Base-by-base conservation (phyloP, 306 rosid genomes). In the Cucumis hystrix region DNA sequence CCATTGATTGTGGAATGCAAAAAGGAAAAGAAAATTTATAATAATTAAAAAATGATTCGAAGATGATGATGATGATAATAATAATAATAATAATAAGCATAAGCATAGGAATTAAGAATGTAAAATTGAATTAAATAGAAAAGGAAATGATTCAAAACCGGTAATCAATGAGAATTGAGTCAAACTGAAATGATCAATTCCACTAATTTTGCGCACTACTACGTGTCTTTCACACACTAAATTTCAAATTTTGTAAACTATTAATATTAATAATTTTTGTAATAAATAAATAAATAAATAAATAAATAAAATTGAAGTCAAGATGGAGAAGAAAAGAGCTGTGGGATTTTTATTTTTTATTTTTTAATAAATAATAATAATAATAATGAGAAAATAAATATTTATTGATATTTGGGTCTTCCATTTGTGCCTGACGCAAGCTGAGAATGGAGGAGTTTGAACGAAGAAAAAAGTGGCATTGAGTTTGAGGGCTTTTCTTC, bases 371-470 rank as follows among this genome's bases (percentile, higher is more conserved):
- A 61, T 61, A 61, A 45, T 11, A 45, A 43, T 45, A 43, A 47
- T 47, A 47, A 45, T 45, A 45, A 45, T 10, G 2, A 45, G 1
- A 10, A 47, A 10, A 12, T 10, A 12, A 12, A 47, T 49, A 73
- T 51, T 73, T 52, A 51, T 51, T 73, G 58, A 73, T 30, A 33
- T 73, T 52, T 73, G 77, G 62, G 63, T 73, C 77, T 73, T 73
- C 62, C 61, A 52, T 75, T 75, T 75, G 21, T 75, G 65, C 37
- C 67, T 58, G 67, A 75, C 65, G 78, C 54, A 57, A 75, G 65
- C 65, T 55, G 51, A 39, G 54, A 75, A 75, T 56, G 78, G 78
- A 75, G 39, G 78, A 75, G 78, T 75, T 75, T 75, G 78, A 75
- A 75, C 78, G 78, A 75, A 58, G 67, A 75, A 57, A 75, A 75